Percentiles rank a stretch among this genome's conserved stretches.
Evolutionary conservation across 1,284 basidiomycete species (phyloP).

Genomic region (Stereum hirsutum): DNA sequence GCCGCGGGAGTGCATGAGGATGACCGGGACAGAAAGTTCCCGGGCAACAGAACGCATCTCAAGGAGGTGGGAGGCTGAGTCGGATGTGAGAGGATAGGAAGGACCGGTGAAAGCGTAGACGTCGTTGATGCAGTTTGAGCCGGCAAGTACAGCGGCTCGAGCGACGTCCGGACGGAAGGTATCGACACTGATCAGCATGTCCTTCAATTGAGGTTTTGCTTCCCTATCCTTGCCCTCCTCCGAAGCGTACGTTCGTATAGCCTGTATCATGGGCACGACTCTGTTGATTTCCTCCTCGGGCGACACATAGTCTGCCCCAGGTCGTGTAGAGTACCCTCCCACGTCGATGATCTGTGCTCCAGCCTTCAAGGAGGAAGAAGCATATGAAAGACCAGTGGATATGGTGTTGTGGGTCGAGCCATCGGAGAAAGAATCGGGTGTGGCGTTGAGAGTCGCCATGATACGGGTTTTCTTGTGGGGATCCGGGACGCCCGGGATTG

Average conservation of each 20-base stretch:
- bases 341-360: constrained; percentile 84
- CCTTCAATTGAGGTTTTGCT: constrained; percentile 15
- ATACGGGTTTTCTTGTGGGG: constrained; percentile 46
- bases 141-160: constrained; percentile 65
- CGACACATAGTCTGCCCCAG: constrained; percentile 62
- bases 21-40: constrained; percentile 55
- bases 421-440: constrained; percentile 97
- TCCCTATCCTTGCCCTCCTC: constrained; percentile 10
- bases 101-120: constrained; percentile 78
- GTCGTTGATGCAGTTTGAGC: constrained; percentile 94
- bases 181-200: constrained; percentile 76
- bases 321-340: constrained; percentile 91
- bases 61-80: constrained; percentile 27
- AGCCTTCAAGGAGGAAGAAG: constrained; percentile 30
- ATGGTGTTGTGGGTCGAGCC: constrained; percentile 55
- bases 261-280: constrained; percentile 65
- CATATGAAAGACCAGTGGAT: constrained; percentile 41
- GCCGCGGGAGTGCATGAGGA: constrained; percentile 93
- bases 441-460: constrained; percentile 94
- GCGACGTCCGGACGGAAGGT: constrained; percentile 89
- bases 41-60: constrained; percentile 66
- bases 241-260: constrained; percentile 22
- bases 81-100: constrained; percentile 32
- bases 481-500: constrained; percentile 14
- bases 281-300: constrained; percentile 67